Evolutionary conservation across 2,329 filamentous ascomycete genomes (phyloP).

Genomic region (Balansia obtecta): DNA sequence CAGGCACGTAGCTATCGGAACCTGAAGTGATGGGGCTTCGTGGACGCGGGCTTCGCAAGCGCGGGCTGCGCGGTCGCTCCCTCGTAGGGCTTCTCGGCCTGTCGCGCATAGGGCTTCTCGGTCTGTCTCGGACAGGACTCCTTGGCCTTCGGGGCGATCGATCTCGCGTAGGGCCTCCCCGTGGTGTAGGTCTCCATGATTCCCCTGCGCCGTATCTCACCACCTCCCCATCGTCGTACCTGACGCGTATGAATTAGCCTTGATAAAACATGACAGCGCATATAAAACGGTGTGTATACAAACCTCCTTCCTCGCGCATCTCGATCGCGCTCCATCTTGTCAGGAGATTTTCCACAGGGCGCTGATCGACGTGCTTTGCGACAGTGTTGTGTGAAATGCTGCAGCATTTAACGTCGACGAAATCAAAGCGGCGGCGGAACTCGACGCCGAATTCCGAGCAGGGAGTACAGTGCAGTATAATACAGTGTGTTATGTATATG

Average conservation of each 20-base stretch:
- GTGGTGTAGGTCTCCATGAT: slow-evolving; percentile 46
- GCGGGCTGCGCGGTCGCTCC: slow-evolving; percentile 20
- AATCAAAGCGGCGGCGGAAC: neutral
- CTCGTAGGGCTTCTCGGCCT: slow-evolving; percentile 15
- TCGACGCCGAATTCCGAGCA: neutral
- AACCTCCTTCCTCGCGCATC: slow-evolving; percentile 23
- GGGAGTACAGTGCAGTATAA: neutral
- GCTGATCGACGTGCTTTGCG: neutral
- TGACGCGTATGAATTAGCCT: slow-evolving; percentile 15
- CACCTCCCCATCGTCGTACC: slow-evolving; percentile 50
- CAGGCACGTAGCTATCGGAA: slow-evolving; percentile 35
- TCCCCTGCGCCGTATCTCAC: slow-evolving; percentile 49
- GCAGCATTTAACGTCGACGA: neutral
- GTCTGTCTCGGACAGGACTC: slow-evolving; percentile 18
- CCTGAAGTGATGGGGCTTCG: slow-evolving; percentile 24
- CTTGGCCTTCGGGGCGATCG: slow-evolving; percentile 30
- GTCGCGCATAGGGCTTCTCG: slow-evolving; percentile 11
- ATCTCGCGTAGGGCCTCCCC: slow-evolving; percentile 21
- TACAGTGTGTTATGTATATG: neutral
- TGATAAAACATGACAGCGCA: neutral
- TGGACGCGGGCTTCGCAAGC: slow-evolving; percentile 26
- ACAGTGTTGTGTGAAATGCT: neutral
- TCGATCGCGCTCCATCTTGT: slow-evolving; percentile 25
- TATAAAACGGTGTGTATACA: neutral
- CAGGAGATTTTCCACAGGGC: neutral